Conservation (phyloP, 768 basidiomycete species). For the Lactifluus rugatus region DNA sequence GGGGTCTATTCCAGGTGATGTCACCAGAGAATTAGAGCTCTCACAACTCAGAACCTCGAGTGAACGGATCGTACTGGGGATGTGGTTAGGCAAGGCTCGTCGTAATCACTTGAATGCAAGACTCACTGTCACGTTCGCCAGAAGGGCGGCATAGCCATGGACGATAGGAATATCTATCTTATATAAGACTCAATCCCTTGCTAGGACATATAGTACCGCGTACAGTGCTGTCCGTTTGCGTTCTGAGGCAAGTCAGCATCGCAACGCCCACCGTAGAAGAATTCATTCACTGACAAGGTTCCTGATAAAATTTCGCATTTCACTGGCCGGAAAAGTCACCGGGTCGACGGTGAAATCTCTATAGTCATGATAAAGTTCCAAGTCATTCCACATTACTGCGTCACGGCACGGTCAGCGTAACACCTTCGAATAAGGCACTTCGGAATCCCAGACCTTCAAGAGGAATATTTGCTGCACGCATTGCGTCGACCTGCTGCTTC, state of each 20-base stretch:
- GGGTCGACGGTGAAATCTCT: slow-evolving; percentile 66
- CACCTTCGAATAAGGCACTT: background rate
- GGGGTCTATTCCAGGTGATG: background rate
- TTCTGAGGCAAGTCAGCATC: slow-evolving; percentile 22
- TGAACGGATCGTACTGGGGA: slow-evolving; percentile 58
- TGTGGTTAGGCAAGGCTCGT: background rate
- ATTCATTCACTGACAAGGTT: slow-evolving; percentile 38
- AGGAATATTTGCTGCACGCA: slow-evolving; percentile 64
- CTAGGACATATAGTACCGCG: background rate
- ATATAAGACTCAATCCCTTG: background rate
- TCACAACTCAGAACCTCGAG: slow-evolving; percentile 48
- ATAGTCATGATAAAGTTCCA: slow-evolving; percentile 59
- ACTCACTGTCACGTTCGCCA: slow-evolving; percentile 51
- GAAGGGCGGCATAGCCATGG: slow-evolving; percentile 51
- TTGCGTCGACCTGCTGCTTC: slow-evolving; percentile 42
- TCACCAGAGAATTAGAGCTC: slow-evolving; percentile 16
- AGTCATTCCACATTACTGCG: slow-evolving; percentile 70
- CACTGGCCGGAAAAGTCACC: slow-evolving; percentile 46
- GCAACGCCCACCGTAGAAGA: background rate
- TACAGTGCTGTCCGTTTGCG: slow-evolving; percentile 41
- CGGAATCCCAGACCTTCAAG: slow-evolving; percentile 44
- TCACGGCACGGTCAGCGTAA: background rate
- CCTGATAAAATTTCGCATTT: slow-evolving; percentile 43
- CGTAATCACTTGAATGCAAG: background rate
- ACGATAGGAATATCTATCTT: slow-evolving; percentile 56